Percentiles rank a stretch among this genome's conserved stretches.
Evolutionary conservation across 2,329 filamentous ascomycete genomes (phyloP).

Genomic region (Pseudogymnoascus sp.): DNA sequence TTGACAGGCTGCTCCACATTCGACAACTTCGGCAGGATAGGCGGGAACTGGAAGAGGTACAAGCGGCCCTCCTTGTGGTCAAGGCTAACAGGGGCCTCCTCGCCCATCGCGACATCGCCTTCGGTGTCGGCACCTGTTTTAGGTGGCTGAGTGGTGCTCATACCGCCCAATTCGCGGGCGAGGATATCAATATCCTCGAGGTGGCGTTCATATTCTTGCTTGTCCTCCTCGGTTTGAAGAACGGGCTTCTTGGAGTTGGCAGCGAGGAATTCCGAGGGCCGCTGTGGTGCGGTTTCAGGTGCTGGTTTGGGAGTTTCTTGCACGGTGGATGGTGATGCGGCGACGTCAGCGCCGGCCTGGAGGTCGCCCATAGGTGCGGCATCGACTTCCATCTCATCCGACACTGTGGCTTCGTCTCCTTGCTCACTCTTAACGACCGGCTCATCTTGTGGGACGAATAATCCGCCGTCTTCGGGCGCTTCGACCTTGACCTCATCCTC

Average conservation of each 20-base stretch:
- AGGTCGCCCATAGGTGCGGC: background rate
- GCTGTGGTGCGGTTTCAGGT: background rate
- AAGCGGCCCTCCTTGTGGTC: constrained; percentile 43
- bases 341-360: background rate
- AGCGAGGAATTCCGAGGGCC: background rate
- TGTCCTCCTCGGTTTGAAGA: constrained; percentile 45
- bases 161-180: constrained; percentile 38
- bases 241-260: constrained; percentile 30
- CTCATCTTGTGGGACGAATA: constrained; percentile 5
- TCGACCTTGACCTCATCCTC: constrained; percentile 1
- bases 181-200: constrained; percentile 39
- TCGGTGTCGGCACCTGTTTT: constrained; percentile 29
- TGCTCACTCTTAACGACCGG: background rate
- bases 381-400: constrained; percentile 10
- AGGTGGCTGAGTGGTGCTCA: constrained; percentile 18
- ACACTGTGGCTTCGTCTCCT: background rate
- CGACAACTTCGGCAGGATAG: constrained; percentile 48
- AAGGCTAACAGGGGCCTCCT: background rate
- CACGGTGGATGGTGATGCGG: background rate
- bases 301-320: background rate
- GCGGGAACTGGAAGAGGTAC: constrained; percentile 59
- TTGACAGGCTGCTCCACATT: constrained; percentile 18
- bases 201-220: constrained; percentile 41
- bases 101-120: constrained; percentile 31
- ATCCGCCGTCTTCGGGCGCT: background rate